A percentile compares a stretch with the other conserved stretches of the same genome.
These are phyloP conservation scores for Ophiosphaerella narmari DNA, from an alignment of 2,329 filamentous ascomycete genomes.

Conservation along the genomic window DNA sequence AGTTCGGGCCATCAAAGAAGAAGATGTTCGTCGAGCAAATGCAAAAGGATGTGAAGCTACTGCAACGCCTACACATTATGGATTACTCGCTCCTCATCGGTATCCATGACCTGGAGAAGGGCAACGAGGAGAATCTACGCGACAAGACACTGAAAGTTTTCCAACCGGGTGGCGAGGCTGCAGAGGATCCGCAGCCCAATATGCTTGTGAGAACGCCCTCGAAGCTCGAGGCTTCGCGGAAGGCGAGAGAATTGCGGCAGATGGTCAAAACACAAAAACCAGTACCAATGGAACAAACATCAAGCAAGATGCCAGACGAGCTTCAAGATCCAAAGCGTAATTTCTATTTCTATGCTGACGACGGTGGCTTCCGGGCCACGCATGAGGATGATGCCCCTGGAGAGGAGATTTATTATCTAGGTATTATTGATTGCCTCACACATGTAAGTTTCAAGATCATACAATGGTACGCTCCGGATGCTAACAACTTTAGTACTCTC, in stretches of 20 bases:
- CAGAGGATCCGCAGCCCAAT: conserved; percentile 58
- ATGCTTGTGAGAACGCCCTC: conserved; percentile 87
- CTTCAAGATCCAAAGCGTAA: conserved; percentile 68
- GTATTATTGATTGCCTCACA: conserved; percentile 97
- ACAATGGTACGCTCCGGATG: too few species aligned
- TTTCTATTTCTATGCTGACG: conserved; percentile 89
- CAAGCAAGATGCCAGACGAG: conserved; percentile 87
- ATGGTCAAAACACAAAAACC: conserved; percentile 93
- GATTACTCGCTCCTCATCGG: conserved; percentile 96
- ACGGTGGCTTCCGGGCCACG: conserved; percentile 90
- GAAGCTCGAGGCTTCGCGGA: conserved; percentile 87
- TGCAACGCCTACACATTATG: conserved; percentile 94
- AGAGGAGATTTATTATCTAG: conserved; percentile 96
- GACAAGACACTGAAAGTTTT: conserved; percentile 92
- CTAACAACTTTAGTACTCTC: conserved; percentile 70
- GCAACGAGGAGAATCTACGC: conserved; percentile 92
- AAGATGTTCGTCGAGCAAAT: conserved; percentile 87
- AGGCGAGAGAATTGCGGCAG: conserved; percentile 86
- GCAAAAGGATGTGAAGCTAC: conserved; percentile 79
- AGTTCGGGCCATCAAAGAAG: conserved; percentile 89
- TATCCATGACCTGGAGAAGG: conserved; percentile 86
- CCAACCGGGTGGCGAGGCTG: conserved; percentile 76
- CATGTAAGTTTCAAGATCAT: conserved; percentile 66
- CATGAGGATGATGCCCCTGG: conserved; percentile 84
- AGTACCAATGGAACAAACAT: conserved; percentile 84